Conservation (phyloP, 176 grass and related monocot species). For the Carex littledalei region DNA sequence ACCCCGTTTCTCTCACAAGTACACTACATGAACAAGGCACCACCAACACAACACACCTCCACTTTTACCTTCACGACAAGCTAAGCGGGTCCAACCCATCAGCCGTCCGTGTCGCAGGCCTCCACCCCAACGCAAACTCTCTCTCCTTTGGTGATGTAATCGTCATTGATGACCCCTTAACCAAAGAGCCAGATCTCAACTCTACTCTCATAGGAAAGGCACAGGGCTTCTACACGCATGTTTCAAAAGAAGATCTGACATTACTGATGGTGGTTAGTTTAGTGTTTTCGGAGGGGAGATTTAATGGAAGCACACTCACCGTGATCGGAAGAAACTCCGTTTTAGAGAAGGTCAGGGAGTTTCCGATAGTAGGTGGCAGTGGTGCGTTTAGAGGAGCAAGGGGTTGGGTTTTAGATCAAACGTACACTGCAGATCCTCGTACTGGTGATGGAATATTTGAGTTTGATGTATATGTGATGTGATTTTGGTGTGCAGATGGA, state of each 20-base stretch:
- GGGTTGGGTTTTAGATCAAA: constrained; percentile 22
- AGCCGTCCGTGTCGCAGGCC: constrained; percentile 8
- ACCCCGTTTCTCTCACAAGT: neutral
- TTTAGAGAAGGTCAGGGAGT: constrained; percentile 11
- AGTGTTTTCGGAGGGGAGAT: constrained; percentile 3
- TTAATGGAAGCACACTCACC: constrained; percentile 23
- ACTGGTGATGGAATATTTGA: constrained; percentile 27
- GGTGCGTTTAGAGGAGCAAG: constrained; percentile 12
- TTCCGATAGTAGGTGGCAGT: neutral
- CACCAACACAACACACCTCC: constrained; percentile 19
- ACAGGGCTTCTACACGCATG: constrained; percentile 20
- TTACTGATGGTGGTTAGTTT: constrained; percentile 27
- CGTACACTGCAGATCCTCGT: constrained; percentile 3
- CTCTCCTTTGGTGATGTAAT: constrained; percentile 25
- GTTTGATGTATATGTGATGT: constrained; percentile 18
- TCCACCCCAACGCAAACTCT: constrained; percentile 12
- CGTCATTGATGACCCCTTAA: constrained; percentile 20
- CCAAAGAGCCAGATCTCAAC: constrained; percentile 19
- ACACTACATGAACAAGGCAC: neutral
- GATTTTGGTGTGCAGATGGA: neutral
- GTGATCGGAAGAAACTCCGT: constrained; percentile 10
- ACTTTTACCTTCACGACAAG: constrained; percentile 25
- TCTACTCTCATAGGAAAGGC: constrained; percentile 19
- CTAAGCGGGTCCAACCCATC: constrained; percentile 24
- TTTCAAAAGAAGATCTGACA: constrained; percentile 8